These are phyloP conservation scores for Talaromyces wortmannii DNA, from an alignment of 495 filamentous ascomycete genomes.

Conservation along the genomic window DNA sequence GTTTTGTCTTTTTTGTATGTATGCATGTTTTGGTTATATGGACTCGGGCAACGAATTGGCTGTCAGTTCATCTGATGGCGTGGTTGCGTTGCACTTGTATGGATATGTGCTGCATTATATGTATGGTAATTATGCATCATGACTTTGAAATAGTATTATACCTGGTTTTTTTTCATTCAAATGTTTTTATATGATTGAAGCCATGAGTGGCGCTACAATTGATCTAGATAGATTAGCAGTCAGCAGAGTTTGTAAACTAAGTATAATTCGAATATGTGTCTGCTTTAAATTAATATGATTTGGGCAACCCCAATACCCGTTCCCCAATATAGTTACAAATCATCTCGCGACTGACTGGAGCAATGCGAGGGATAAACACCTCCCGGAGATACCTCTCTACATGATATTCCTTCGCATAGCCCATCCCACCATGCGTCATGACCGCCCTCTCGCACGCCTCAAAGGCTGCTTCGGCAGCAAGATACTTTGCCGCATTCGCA, in stretches of 20 bases:
- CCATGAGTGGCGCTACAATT: no score
- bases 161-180: no score
- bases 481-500: conserved; percentile 69
- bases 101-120: no score
- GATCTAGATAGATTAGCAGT: no score
- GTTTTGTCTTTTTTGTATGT: neutral
- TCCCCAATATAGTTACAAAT: conserved; percentile 74
- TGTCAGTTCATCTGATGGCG: no score
- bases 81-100: no score
- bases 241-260: no score
- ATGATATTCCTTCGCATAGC: conserved; percentile 72
- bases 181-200: no score
- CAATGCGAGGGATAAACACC: conserved; percentile 67
- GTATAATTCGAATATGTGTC: no score
- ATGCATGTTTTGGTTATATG: neutral
- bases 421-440: conserved; percentile 66
- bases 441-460: conserved; percentile 65
- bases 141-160: no score
- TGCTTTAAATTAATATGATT: conserved; percentile 35
- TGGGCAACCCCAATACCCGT: conserved; percentile 49
- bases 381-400: conserved; percentile 73
- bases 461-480: conserved; percentile 75
- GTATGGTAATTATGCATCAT: no score
- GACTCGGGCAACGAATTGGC: no score
- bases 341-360: conserved; percentile 74